A percentile compares a stretch with the other conserved stretches of the same genome.
Evolutionary conservation across 306 rosid genomes (phyloP).

Genomic region (Benincasa hispida): DNA sequence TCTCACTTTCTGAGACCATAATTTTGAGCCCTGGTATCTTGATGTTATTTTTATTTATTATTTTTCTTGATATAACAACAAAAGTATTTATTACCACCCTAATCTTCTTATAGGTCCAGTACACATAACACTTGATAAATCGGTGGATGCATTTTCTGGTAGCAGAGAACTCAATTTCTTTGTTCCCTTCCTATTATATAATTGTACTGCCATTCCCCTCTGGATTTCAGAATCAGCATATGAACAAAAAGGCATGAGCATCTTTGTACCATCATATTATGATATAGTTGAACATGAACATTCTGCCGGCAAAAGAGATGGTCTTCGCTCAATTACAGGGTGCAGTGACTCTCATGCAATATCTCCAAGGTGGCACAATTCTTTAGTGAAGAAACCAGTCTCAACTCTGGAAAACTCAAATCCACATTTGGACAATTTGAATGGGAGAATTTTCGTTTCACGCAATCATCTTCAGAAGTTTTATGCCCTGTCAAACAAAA

Average conservation of each 20-base stretch:
- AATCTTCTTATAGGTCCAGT: slow-evolving; percentile 39
- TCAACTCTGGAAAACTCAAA: slow-evolving; percentile 37
- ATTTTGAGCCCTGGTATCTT: slow-evolving; percentile 35
- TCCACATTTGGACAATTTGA: slow-evolving; percentile 16
- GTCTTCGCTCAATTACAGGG: slow-evolving; percentile 48
- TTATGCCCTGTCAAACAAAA: slow-evolving; percentile 20
- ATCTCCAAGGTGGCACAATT: slow-evolving; percentile 16
- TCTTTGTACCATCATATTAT: slow-evolving; percentile 52
- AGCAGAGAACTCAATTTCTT: slow-evolving; percentile 61
- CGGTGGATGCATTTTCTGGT: slow-evolving; percentile 72
- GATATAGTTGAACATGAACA: slow-evolving; percentile 32
- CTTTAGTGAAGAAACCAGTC: slow-evolving; percentile 24
- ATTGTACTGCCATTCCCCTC: slow-evolving; percentile 73
- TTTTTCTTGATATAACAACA: neutral
- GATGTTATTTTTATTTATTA: slow-evolving; percentile 26
- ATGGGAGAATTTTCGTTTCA: slow-evolving; percentile 16
- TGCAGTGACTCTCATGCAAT: slow-evolving; percentile 17
- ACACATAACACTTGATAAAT: slow-evolving; percentile 68
- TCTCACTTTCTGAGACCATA: slow-evolving; percentile 52
- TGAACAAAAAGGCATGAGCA: slow-evolving; percentile 32
- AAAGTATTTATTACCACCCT: slow-evolving; percentile 15
- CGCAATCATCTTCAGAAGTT: slow-evolving; percentile 17
- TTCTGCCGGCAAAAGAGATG: slow-evolving; percentile 31
- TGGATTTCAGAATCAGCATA: slow-evolving; percentile 37
- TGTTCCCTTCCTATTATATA: slow-evolving; percentile 79